Percentiles rank a stretch among this genome's conserved stretches.
phyloP scores from a whole-genome alignment of 208 protist genomes.

The Leishmania martiniquensis region DNA sequence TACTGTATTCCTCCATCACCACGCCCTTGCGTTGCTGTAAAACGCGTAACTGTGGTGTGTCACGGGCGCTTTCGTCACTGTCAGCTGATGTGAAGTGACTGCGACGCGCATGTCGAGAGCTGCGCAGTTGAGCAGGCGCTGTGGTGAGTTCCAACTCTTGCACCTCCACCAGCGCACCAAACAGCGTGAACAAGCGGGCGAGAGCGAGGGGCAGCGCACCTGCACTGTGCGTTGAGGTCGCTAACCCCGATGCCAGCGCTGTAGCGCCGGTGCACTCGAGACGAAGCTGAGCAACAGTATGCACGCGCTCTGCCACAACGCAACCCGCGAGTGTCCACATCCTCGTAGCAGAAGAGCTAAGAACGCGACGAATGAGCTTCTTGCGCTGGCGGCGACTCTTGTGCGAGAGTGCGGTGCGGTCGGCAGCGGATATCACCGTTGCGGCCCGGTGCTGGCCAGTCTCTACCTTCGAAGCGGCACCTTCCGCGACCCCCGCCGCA shows the following conservation, averaged over 20 bases:
- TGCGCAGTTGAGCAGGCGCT: background rate
- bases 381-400: conserved; percentile 17
- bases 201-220: conserved; percentile 29
- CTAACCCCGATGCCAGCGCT: background rate
- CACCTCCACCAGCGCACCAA: conserved; percentile 44
- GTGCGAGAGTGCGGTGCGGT: background rate
- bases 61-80: background rate
- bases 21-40: conserved; percentile 27
- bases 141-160: conserved; percentile 14
- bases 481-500: background rate
- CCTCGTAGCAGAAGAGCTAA: background rate
- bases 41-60: conserved; percentile 10
- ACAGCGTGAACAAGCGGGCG: conserved; percentile 46
- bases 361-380: background rate
- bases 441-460: background rate
- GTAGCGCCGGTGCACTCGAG: background rate
- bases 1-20: conserved; percentile 36
- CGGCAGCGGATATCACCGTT: background rate
- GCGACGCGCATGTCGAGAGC: conserved; percentile 19
- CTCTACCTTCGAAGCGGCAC: background rate
- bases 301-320: conserved; percentile 13
- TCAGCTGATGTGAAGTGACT: background rate
- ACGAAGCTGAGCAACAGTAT: conserved; percentile 4
- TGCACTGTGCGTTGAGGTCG: background rate
- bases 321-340: conserved; percentile 24